Base-by-base conservation (phyloP, 2,329 filamentous ascomycete genomes). In the Cladosporium phlei region DNA sequence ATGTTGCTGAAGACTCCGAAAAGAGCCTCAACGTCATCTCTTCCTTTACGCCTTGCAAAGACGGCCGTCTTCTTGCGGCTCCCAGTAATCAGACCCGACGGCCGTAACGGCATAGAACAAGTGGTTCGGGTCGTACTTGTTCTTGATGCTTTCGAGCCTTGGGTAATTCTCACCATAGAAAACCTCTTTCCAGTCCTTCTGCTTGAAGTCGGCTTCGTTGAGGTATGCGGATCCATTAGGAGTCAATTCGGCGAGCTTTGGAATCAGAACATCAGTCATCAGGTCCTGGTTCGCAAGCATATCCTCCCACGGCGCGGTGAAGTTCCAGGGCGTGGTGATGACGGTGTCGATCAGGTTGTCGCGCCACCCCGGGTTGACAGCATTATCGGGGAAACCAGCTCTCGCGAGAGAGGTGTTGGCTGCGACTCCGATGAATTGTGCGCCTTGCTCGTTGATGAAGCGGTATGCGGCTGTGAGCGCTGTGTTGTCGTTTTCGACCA, bases 121-220 rank as follows among this genome's bases (percentile, higher is more conserved):
- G 30, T 61, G 58, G 0, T 61, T 5, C 5, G 69, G 69, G 48
- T 73, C 70, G 51, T 66, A 71, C 46, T 67, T 65, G 9, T 57
- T 52, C 62, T 73, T 73, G 21, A 73, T 57, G 5, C 50, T 9
- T 3, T 61, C 53, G 20, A 72, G 56, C 2, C 50, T 57, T 1
- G 49, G 49, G 43, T 72, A 72, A 49, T 69, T 72, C 3, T 38
- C 46, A 4, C 71, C 69, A 51, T 68, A 73, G 53, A 71, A 73
- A 1, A 61, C 61, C 21, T 64, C 40, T 55, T 70, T 59, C 55
- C 62, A 72, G 51, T 69, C 57, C 1, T 61, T 62, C 55, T 73
- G 66, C 28, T 60, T 60, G 55, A 66, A 67, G 46, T 70, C 61
- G 6, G 57, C 67, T 17, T 47, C 44, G n/a, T 47, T 47, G 35